A percentile compares a stretch with the other conserved stretches of the same genome.
Evolutionary conservation across 1,284 basidiomycete genomes (phyloP).

Genomic region (Ustilago curta): DNA sequence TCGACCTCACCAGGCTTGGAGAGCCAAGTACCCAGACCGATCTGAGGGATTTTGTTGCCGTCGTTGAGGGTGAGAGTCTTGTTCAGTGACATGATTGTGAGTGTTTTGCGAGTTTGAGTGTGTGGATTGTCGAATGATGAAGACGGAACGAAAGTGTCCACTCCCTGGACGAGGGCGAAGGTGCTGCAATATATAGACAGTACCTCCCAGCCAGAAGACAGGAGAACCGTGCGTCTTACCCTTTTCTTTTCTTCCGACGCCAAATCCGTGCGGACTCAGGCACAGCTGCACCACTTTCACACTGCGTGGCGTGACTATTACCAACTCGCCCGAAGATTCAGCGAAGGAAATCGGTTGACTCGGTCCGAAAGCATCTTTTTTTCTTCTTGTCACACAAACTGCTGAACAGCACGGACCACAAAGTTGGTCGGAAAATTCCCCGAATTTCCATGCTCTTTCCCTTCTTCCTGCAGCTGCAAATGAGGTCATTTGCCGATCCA

Average conservation of each 20-base stretch:
- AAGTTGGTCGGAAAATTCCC: too few relatives aligned
- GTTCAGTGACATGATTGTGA: slow-evolving; percentile 53
- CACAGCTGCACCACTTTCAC: background rate
- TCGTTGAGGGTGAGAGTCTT: slow-evolving; percentile 64
- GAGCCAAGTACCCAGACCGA: slow-evolving; percentile 84
- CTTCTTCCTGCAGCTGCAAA: slow-evolving; percentile 1
- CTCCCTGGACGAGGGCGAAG: background rate
- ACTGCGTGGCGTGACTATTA: background rate
- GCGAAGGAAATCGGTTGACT: background rate
- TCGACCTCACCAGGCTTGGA: slow-evolving; percentile 82
- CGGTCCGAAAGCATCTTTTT: background rate
- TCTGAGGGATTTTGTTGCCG: slow-evolving; percentile 66
- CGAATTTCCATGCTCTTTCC: slow-evolving; percentile 19
- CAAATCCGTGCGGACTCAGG: background rate
- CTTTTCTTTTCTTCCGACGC: background rate
- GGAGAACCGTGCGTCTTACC: too few relatives aligned
- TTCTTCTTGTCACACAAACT: background rate
- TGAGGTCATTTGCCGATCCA: slow-evolving; percentile 30
- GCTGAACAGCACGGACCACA: slow-evolving; percentile 20
- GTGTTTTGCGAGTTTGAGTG: background rate
- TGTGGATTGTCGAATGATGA: too few relatives aligned
- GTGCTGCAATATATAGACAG: background rate
- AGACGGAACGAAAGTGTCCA: too few relatives aligned
- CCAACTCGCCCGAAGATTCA: background rate
- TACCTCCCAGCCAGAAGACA: background rate